phyloP scores from a whole-genome alignment of 768 basidiomycete species.

The Piloderma croceum region DNA sequence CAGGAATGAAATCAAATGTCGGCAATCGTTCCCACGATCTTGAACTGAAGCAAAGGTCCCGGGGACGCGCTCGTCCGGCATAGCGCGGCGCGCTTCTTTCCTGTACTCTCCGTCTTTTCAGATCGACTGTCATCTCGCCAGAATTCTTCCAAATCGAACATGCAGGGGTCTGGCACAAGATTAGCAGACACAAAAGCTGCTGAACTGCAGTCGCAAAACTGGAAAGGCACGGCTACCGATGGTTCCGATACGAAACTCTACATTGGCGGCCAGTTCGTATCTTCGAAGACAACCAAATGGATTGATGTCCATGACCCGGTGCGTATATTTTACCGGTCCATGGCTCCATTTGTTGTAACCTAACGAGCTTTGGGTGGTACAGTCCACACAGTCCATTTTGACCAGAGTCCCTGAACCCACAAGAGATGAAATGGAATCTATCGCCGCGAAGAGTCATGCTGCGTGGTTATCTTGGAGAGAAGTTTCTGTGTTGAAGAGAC shows the following conservation, averaged over 20 bases:
- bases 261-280: neutral
- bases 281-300: neutral
- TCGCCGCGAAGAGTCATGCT: neutral
- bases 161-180: too few species aligned
- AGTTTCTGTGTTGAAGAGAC: neutral
- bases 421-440: neutral
- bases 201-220: too few species aligned
- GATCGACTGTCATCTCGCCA: too few species aligned
- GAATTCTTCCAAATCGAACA: too few species aligned
- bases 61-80: too few species aligned
- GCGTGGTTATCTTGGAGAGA: neutral
- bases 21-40: too few species aligned
- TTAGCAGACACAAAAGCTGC: too few species aligned
- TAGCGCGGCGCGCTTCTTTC: too few species aligned
- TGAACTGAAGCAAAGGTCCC: too few species aligned
- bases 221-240: neutral
- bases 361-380: neutral
- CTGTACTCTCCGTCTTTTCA: too few species aligned
- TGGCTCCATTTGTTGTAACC: neutral
- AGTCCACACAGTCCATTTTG: neutral
- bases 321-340: neutral
- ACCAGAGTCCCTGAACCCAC: neutral
- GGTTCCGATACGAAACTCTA: neutral
- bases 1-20: too few species aligned
- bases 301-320: neutral